Conservation (phyloP, 2,329 filamentous ascomycete genomes). For the Arthrobotrys musiformis region DNA sequence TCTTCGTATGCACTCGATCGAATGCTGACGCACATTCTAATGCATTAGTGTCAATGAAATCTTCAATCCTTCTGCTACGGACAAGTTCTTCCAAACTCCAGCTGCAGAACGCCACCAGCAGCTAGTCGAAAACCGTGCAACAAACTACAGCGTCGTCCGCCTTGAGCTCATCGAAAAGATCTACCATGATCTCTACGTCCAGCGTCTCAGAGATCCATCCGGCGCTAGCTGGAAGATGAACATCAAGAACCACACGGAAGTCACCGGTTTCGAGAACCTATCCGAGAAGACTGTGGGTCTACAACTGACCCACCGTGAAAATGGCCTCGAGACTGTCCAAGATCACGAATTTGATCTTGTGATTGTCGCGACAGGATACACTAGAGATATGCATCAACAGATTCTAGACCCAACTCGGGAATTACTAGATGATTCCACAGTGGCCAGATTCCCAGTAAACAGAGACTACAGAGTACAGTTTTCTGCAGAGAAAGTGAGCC, state of each 20-base stretch:
- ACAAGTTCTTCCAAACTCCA: conserved; percentile 77
- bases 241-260: conserved; percentile 76
- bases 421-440: conserved; percentile 68
- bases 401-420: conserved; percentile 76
- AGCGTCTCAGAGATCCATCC: conserved; percentile 77
- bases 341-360: conserved; percentile 77
- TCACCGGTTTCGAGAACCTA: conserved; percentile 71
- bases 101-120: conserved; percentile 71
- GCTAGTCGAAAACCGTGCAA: conserved; percentile 78
- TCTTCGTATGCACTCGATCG: not conserved
- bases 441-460: conserved; percentile 72
- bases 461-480: conserved; percentile 84
- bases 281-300: conserved; percentile 64
- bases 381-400: conserved; percentile 78
- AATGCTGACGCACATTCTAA: conserved; percentile 22
- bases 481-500: conserved; percentile 73
- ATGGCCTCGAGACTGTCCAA: conserved; percentile 62
- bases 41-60: conserved; percentile 84
- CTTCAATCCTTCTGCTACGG: conserved; percentile 88
- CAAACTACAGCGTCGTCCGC: conserved; percentile 94
- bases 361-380: conserved; percentile 88
- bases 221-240: conserved; percentile 82
- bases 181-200: conserved; percentile 87
- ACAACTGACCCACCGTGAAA: conserved; percentile 68
- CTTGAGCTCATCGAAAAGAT: conserved; percentile 89